Base-by-base conservation (phyloP, 192 early-diverging fungal genomes). In the Chytriomyces sp. region DNA sequence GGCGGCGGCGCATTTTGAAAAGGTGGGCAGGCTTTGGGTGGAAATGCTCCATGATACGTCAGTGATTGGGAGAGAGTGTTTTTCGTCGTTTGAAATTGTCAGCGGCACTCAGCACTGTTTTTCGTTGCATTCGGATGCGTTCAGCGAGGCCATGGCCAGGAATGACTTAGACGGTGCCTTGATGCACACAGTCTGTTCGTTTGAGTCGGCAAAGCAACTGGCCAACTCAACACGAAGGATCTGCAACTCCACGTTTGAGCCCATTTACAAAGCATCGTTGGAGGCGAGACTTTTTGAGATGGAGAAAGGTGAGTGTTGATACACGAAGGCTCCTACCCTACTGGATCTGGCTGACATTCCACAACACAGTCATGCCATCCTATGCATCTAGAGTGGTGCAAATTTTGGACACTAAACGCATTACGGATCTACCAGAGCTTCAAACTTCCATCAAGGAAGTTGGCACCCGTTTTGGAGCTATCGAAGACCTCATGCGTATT, bases 241-340 rank as follows among this genome's bases (percentile, higher is more conserved):
- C 33, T 33, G 33, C 17, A 76, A 77, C n/a, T 58, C 61, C 19
- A 72, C 70, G 2, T 68, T 58, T 4, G 82, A 84, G 57, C 39
- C 25, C 6, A 73, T 17, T 2, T 81, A 79, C 59, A 28, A 56
- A 5, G 17, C 2, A 2, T 65, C 78, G 10, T 53, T 84, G 0
- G 78, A 81, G 34, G 22, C 44, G 34, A 77, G 77, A 36, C 77
- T 78, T 25, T 38, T 59, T 22, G 73, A 80, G 30, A 62, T 79
- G 28, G 70, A 80, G 25, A 63, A 39, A 22, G 68, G 81, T 82
- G 53, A 40, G 37, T 73, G 22, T 73, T 70, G 14, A 65, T 44
- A 31, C 17, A 6, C 34, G 52, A 52, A 19, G 1, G 26, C 39
- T 40, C 5, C 65, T 52, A 59, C 0, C 22, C 52, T 1, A 32